Evolutionary conservation across 805 yeast species (phyloP), one percentile per base, ranked within the genome.

Genomic region (Wickerhamiella bombiphila): DNA sequence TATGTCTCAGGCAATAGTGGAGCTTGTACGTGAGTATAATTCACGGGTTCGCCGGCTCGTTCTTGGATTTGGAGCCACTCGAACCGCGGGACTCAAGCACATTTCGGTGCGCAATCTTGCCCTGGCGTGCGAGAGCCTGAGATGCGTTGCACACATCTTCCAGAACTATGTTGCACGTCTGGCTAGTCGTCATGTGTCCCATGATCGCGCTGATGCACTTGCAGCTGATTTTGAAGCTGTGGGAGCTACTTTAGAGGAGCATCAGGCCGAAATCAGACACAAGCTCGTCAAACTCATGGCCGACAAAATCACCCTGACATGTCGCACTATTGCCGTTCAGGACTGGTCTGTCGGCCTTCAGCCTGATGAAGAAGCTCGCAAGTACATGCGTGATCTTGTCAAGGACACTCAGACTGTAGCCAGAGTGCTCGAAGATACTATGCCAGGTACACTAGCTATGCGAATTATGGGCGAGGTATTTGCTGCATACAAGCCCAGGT

Each of bases 31-130:
- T 30, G 56, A 67, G 8, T 58, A 70, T 49, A 76, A 78, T 46
- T 54, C 70, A 14, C 69, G 74, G 42, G 59, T 70, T 4, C 66
- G 70, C 3, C 70, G 71, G 43, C 69, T 80, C 3, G 74, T 80
- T 29, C 58, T 80, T 26, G 78, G 76, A 32, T 83, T 86, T 1
- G 81, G 80, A 30, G 88, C 88, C 1, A 76, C 80, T 2, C 58
- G 72, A 44, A 70, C 85, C 0, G 54, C 88, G 0, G 83, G 81
- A 0, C 60, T 79, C 36, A 73, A 69, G 44, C 85, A 78, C 50
- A 78, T 80, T 36, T 74, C 81, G 3, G 76, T 83, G 1, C 74
- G 74, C 46, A 81, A 79, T 53, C 52, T 79, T 36, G 76, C 83
- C 0, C 62, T 78, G 29, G 71, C 80, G 26, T 70, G 76, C 3